Percentiles rank a stretch among this genome's conserved stretches.
Evolutionary conservation across 2,329 filamentous ascomycete species (phyloP).

Genomic region (Pseudogymnoascus sp.): DNA sequence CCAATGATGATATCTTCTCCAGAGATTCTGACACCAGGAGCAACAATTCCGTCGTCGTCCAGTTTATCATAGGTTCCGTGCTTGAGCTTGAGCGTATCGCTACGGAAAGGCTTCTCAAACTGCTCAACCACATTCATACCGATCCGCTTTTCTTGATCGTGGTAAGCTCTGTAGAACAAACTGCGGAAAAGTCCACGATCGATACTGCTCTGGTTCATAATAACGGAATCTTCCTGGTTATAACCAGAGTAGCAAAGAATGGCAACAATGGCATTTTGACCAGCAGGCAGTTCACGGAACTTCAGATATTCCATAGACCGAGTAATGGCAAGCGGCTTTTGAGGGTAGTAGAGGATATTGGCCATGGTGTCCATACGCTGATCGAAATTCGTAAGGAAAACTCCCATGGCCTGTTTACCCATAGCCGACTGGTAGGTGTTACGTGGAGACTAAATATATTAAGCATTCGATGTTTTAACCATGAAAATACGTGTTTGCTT

Average conservation of each 20-base stretch:
- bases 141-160: slow-evolving; percentile 92
- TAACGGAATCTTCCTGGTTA: slow-evolving; percentile 99
- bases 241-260: slow-evolving; percentile 97
- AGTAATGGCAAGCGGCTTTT: slow-evolving; percentile 93
- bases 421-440: slow-evolving; percentile 99
- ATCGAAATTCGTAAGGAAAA: slow-evolving; percentile 94
- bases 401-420: slow-evolving; percentile 99
- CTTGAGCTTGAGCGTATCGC: slow-evolving; percentile 84
- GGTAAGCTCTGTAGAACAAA: slow-evolving; percentile 96
- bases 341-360: slow-evolving; percentile 97
- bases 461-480: slow-evolving; percentile 22
- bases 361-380: slow-evolving; percentile 99
- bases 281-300: slow-evolving; percentile 92
- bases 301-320: slow-evolving; percentile 98
- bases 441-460: slow-evolving; percentile 66
- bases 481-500: slow-evolving; percentile 25
- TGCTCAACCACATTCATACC: slow-evolving; percentile 87
- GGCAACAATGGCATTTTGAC: slow-evolving; percentile 96
- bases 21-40: slow-evolving; percentile 86
- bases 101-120: slow-evolving; percentile 89
- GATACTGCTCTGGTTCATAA: slow-evolving; percentile 99
- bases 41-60: slow-evolving; percentile 90
- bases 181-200: slow-evolving; percentile 95
- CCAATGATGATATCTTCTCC: slow-evolving; percentile 99
- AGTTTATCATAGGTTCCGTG: slow-evolving; percentile 96